phyloP scores from a whole-genome alignment of 176 grass and related monocot species.

The Thinopyrum elongatum region DNA sequence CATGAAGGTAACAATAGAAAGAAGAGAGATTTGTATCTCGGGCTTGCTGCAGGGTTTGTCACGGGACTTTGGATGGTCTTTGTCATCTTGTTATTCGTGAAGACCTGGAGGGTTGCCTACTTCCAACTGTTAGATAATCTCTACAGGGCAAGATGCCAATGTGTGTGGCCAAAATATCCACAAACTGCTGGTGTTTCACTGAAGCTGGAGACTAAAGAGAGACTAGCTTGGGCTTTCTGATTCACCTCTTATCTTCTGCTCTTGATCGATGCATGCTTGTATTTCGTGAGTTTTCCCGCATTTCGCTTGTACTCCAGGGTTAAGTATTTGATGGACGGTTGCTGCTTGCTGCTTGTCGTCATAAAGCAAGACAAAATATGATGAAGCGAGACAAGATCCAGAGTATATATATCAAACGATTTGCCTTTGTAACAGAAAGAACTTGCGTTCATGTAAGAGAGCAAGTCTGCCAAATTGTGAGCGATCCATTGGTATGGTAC shows the following conservation, averaged over 20 bases:
- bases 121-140: conserved; percentile 1
- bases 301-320: background rate
- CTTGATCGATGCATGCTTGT: background rate
- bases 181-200: background rate
- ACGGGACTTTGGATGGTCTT: conserved; percentile 22
- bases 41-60: conserved; percentile 18
- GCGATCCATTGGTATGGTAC: no score
- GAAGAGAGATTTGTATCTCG: background rate
- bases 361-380: background rate
- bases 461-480: no score
- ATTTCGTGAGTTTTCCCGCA: background rate
- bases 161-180: background rate
- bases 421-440: no score
- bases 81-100: background rate
- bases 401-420: no score
- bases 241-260: background rate
- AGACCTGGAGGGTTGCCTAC: conserved; percentile 13
- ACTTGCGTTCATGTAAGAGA: no score
- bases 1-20: background rate
- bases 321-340: background rate
- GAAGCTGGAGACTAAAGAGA: background rate
- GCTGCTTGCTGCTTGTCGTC: background rate
- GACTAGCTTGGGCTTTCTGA: background rate
- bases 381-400: no score
- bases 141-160: background rate